phyloP scores from a whole-genome alignment of 345 rosid species.

The Acer yangbiense region DNA sequence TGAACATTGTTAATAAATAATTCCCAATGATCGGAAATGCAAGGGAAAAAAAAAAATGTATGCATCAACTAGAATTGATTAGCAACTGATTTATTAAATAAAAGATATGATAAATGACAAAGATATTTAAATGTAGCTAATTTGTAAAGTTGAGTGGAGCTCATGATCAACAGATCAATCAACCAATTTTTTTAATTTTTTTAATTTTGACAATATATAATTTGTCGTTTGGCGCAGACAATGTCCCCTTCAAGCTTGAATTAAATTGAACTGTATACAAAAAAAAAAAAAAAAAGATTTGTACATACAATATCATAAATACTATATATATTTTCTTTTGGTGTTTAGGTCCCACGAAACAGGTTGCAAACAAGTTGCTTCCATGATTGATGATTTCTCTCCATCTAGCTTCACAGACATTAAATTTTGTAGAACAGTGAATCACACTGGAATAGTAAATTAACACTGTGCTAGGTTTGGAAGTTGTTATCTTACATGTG shows the following conservation, averaged over 20 bases:
- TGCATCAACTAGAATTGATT: not conserved
- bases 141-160: not conserved
- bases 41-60: not conserved
- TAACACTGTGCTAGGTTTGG: too few species aligned
- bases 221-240: slow-evolving; percentile 13
- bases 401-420: not conserved
- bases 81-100: not conserved
- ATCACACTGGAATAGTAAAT: too few species aligned
- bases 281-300: not conserved
- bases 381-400: not conserved
- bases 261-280: not conserved
- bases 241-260: slow-evolving; percentile 1
- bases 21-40: not conserved
- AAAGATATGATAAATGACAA: not conserved
- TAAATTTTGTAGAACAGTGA: not conserved
- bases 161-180: not conserved
- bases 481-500: too few species aligned
- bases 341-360: slow-evolving; percentile 9
- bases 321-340: not conserved
- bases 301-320: not conserved
- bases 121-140: not conserved
- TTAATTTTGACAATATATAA: not conserved
- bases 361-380: not conserved
- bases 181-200: not conserved
- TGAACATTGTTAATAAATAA: too few species aligned